A percentile compares a stretch with the other conserved stretches of the same genome.
Evolutionary conservation across 2,329 filamentous ascomycete genomes (phyloP).

Genomic region (Ascochyta lentis): DNA sequence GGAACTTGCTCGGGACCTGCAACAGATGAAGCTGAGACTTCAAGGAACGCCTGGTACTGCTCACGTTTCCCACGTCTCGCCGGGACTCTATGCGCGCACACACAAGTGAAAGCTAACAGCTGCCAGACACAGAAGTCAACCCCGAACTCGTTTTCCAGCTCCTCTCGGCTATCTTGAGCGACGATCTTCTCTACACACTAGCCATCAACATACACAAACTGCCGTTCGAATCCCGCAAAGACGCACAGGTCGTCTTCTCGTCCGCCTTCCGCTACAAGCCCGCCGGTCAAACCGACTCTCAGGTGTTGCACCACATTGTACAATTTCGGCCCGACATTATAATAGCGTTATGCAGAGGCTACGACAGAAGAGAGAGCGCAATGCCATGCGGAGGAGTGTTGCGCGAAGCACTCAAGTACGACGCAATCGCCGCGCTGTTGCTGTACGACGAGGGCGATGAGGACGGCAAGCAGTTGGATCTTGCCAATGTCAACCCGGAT

Average conservation of each 20-base stretch:
- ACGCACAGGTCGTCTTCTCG: slow-evolving; percentile 93
- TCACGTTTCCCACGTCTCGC: background rate
- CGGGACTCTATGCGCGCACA: no score
- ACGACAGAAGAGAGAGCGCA: slow-evolving; percentile 88
- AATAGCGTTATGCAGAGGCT: slow-evolving; percentile 85
- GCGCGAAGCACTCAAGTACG: slow-evolving; percentile 87
- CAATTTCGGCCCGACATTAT: slow-evolving; percentile 86
- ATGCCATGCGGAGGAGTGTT: slow-evolving; percentile 90
- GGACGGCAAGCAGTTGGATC: slow-evolving; percentile 75
- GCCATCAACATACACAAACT: slow-evolving; percentile 82
- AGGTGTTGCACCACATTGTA: slow-evolving; percentile 87
- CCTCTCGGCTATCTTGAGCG: slow-evolving; percentile 82
- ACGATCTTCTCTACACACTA: slow-evolving; percentile 86
- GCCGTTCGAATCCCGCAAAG: slow-evolving; percentile 95
- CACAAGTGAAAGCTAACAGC: background rate
- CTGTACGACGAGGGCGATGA: slow-evolving; percentile 86
- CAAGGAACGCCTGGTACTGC: slow-evolving; percentile 86
- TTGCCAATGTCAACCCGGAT: slow-evolving; percentile 79
- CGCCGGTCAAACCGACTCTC: slow-evolving; percentile 73
- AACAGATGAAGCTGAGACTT: slow-evolving; percentile 89
- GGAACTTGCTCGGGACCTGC: slow-evolving; percentile 83
- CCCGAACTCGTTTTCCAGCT: slow-evolving; percentile 89
- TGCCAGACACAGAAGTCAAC: slow-evolving; percentile 80
- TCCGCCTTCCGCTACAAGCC: slow-evolving; percentile 91
- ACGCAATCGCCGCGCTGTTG: slow-evolving; percentile 88